Conservation (phyloP, 805 yeast species). For the Kodamaea hsintzibuensis region DNA sequence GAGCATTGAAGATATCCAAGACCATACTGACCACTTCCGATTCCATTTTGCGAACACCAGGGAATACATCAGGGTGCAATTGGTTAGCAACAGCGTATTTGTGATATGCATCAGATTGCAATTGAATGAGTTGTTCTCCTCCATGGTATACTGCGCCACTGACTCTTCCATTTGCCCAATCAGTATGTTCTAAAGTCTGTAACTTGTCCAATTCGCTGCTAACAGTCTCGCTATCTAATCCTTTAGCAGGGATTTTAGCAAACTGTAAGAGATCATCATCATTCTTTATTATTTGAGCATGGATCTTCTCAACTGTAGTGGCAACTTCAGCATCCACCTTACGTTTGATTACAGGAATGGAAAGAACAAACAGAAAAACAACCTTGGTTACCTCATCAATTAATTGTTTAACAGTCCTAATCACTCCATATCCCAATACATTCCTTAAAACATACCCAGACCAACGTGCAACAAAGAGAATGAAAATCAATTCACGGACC, state of each 20-base stretch:
- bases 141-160: slow-evolving; percentile 98
- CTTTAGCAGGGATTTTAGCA: slow-evolving; percentile 56
- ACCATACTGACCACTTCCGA: slow-evolving; percentile 94
- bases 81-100: slow-evolving; percentile 88
- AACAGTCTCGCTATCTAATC: slow-evolving; percentile 52
- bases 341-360: slow-evolving; percentile 52
- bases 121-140: slow-evolving; percentile 68
- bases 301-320: slow-evolving; percentile 49
- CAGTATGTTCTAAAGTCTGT: slow-evolving; percentile 58
- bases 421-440: slow-evolving; percentile 21
- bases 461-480: slow-evolving; percentile 15
- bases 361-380: slow-evolving; percentile 16
- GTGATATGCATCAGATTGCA: slow-evolving; percentile 78
- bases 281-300: slow-evolving; percentile 57
- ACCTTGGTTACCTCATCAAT: slow-evolving; percentile 5
- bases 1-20: slow-evolving; percentile 76
- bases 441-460: slow-evolving; percentile 10
- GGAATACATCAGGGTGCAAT: slow-evolving; percentile 95
- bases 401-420: slow-evolving; percentile 4
- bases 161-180: slow-evolving; percentile 83
- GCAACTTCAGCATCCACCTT: slow-evolving; percentile 64
- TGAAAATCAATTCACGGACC: slow-evolving; percentile 24
- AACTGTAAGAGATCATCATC: slow-evolving; percentile 48
- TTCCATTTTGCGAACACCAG: slow-evolving; percentile 96
- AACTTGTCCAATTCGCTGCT: slow-evolving; percentile 51